phyloP scores from a whole-genome alignment of 352 stramenopile species.

The Phytopythium chamaehyphon region DNA sequence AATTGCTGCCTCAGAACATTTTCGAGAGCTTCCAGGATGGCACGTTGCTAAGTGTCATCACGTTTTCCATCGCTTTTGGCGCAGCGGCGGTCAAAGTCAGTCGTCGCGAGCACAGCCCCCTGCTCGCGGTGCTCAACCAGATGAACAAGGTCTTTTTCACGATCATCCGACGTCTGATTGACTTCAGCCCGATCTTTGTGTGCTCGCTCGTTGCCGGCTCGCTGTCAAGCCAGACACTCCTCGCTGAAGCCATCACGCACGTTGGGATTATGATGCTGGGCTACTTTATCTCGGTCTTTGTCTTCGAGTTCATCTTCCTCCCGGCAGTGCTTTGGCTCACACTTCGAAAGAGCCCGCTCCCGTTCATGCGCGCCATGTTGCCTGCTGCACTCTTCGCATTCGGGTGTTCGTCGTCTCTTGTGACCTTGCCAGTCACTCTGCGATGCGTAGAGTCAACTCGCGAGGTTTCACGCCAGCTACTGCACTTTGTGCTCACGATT shows the following conservation, averaged over 20 bases:
- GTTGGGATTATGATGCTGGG: constrained; percentile 51
- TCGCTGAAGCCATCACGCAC: constrained; percentile 10
- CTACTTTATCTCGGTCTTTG: constrained; percentile 33
- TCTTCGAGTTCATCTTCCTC: constrained; percentile 59
- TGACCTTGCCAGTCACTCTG: constrained; percentile 58
- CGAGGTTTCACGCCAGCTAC: constrained; percentile 45
- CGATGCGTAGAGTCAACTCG: constrained; percentile 55
- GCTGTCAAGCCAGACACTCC: constrained; percentile 15
- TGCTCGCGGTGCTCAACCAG: constrained; percentile 40
- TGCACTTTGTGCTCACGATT: constrained; percentile 69
- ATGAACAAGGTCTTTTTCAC: constrained; percentile 33
- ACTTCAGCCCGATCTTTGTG: constrained; percentile 34
- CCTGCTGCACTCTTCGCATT: constrained; percentile 59
- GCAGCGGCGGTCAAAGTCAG: constrained; percentile 29
- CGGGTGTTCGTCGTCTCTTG: constrained; percentile 60
- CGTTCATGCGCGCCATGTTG: constrained; percentile 58
- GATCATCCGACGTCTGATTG: constrained; percentile 37
- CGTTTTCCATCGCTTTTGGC: constrained; percentile 13
- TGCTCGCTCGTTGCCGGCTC: constrained; percentile 32
- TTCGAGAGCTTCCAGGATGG: constrained; percentile 15
- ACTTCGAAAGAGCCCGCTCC: constrained; percentile 42
- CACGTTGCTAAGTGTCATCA: constrained; percentile 15
- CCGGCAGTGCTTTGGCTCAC: constrained; percentile 43
- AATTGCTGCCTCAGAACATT: constrained; percentile 18
- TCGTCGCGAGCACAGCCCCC: constrained; percentile 45